phyloP scores from a whole-genome alignment of 148 eudicot genomes.

The Vaccinium vitisidaea region DNA sequence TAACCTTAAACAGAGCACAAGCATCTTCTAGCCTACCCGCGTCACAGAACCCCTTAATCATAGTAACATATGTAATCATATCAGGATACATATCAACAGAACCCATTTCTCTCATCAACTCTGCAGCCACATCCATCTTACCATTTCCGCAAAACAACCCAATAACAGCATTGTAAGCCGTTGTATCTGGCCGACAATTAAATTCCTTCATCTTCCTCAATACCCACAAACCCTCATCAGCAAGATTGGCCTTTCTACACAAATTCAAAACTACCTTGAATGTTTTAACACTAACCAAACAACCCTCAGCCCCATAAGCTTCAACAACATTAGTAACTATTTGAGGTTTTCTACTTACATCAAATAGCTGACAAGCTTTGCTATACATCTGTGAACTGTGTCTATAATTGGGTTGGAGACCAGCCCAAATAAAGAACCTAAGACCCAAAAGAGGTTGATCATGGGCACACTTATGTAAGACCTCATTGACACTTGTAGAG shows the following conservation, averaged over 20 bases:
- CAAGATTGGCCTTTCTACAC: constrained; percentile 64
- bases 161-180: constrained; percentile 64
- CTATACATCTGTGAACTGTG: constrained; percentile 56
- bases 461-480: constrained; percentile 43
- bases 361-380: constrained; percentile 55
- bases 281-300: constrained; percentile 44
- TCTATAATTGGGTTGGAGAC: constrained; percentile 49
- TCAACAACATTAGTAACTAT: constrained; percentile 48
- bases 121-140: constrained; percentile 36
- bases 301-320: constrained; percentile 49
- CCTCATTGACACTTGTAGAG: constrained; percentile 44
- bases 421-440: constrained; percentile 88
- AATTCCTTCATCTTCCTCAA: constrained; percentile 72
- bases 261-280: constrained; percentile 66
- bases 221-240: constrained; percentile 66
- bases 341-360: constrained; percentile 36
- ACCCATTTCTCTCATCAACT: constrained; percentile 63
- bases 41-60: constrained; percentile 45
- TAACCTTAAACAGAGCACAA: constrained; percentile 36
- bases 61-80: constrained; percentile 52
- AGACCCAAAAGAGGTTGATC: constrained; percentile 60
- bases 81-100: constrained; percentile 48
- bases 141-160: constrained; percentile 60
- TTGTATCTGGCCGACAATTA: constrained; percentile 61
- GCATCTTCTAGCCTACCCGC: constrained; percentile 44